Evolutionary conservation across 1,284 basidiomycete species (phyloP).

Genomic region (Malassezia vespertilionis): DNA sequence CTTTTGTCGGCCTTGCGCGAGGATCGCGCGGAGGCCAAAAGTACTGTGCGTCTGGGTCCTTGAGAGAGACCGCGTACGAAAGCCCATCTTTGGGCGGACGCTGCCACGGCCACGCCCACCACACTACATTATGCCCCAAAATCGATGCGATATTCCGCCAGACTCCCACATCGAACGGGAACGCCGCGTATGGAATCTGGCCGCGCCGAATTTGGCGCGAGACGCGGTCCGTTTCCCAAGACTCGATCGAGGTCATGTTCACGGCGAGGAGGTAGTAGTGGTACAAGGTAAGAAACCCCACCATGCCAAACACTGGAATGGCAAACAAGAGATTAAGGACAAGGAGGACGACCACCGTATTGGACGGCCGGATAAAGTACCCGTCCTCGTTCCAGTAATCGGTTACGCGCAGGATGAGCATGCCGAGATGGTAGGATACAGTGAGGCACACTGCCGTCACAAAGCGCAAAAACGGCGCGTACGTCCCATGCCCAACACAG

Average conservation of each 20-base stretch:
- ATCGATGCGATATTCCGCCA: slow-evolving; percentile 64
- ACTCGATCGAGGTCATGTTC: slow-evolving; percentile 91
- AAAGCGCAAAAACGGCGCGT: slow-evolving; percentile 82
- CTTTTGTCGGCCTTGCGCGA: background rate
- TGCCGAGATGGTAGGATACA: slow-evolving; percentile 50
- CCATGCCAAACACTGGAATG: slow-evolving; percentile 69
- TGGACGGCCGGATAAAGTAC: slow-evolving; percentile 51
- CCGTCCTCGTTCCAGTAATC: slow-evolving; percentile 29
- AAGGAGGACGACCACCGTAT: slow-evolving; percentile 65
- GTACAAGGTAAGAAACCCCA: slow-evolving; percentile 66
- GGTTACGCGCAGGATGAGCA: slow-evolving; percentile 25
- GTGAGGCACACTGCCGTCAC: slow-evolving; percentile 81
- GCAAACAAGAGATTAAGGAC: slow-evolving; percentile 77
- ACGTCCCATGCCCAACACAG: slow-evolving; percentile 63
- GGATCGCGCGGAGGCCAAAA: slow-evolving; percentile 34
- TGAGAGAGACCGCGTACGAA: slow-evolving; percentile 60
- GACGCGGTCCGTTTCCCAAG: slow-evolving; percentile 93
- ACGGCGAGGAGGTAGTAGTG: slow-evolving; percentile 69
- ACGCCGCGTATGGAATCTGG: slow-evolving; percentile 70
- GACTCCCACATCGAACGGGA: slow-evolving; percentile 74
- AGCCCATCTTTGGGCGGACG: slow-evolving; percentile 60
- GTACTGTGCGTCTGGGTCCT: slow-evolving; percentile 58
- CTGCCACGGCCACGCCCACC: slow-evolving; percentile 69
- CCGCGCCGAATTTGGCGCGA: slow-evolving; percentile 73
- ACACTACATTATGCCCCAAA: slow-evolving; percentile 60